A percentile compares a stretch with the other conserved stretches of the same genome.
phyloP scores from a whole-genome alignment of 1,284 basidiomycete species.

The Schizopora paradoxa region DNA sequence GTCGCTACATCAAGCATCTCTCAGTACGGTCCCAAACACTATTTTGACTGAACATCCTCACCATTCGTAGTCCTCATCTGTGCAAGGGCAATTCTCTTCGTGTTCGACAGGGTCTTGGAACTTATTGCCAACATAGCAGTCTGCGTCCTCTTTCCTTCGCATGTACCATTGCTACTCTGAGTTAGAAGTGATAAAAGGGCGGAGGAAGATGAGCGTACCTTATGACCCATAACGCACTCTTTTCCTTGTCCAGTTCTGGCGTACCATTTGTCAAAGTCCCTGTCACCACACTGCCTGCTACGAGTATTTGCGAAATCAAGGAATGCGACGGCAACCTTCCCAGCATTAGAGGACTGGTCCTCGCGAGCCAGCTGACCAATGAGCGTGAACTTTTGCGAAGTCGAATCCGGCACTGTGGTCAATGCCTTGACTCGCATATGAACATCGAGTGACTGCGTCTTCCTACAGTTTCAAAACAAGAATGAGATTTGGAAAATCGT shows the following conservation, averaged over 20 bases:
- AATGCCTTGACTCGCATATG: conserved; percentile 72
- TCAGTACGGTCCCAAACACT: conserved; percentile 4
- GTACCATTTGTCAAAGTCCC: conserved; percentile 89
- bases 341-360: conserved; percentile 53
- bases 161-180: conserved; percentile 94
- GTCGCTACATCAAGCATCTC: conserved; percentile 49
- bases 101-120: conserved; percentile 80
- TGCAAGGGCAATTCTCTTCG: conserved; percentile 82
- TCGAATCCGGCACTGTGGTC: conserved; percentile 86
- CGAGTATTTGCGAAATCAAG: conserved; percentile 81
- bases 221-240: conserved; percentile 96
- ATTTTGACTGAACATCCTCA: conserved; percentile 31
- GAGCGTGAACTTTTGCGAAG: conserved; percentile 88
- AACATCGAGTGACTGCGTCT: conserved; percentile 64
- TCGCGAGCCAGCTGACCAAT: conserved; percentile 70
- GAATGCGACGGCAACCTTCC: conserved; percentile 70
- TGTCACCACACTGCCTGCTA: conserved; percentile 62
- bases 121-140: conserved; percentile 93
- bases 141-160: conserved; percentile 76
- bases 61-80: conserved; percentile 92
- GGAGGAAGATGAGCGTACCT: conserved; percentile 43
- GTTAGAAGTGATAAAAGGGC: conserved; percentile 8
- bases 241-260: conserved; percentile 58
- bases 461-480: conserved; percentile 41
- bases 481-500: conserved; percentile 1